Percentiles rank a stretch among this genome's conserved stretches.
phyloP scores from a whole-genome alignment of 352 stramenopile species.

The Globisporangium cystogenes region DNA sequence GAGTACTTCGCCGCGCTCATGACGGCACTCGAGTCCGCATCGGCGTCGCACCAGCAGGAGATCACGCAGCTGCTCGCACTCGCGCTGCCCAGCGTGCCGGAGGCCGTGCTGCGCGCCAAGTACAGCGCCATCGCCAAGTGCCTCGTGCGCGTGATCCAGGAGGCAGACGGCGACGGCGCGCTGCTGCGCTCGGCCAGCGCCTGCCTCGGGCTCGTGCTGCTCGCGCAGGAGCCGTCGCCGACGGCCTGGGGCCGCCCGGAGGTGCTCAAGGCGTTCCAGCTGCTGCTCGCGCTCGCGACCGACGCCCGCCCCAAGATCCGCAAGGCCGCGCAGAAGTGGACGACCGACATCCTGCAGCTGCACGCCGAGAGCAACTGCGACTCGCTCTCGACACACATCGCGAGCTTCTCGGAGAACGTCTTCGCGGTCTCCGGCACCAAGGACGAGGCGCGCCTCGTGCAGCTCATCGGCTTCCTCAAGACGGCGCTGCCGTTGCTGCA shows the following conservation, averaged over 20 bases:
- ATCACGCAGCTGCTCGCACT: slow-evolving; percentile 72
- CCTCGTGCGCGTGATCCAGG: slow-evolving; percentile 65
- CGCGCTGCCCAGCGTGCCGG: slow-evolving; percentile 62
- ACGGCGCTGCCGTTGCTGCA: slow-evolving; percentile 69
- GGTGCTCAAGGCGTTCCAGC: slow-evolving; percentile 68
- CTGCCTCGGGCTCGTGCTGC: slow-evolving; percentile 54
- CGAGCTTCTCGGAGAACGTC: slow-evolving; percentile 82
- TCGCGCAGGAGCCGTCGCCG: slow-evolving; percentile 66
- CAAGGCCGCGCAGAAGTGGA: slow-evolving; percentile 72
- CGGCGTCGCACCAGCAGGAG: slow-evolving; percentile 70
- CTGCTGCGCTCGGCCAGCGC: slow-evolving; percentile 59
- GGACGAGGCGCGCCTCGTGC: slow-evolving; percentile 66
- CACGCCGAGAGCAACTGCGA: slow-evolving; percentile 71
- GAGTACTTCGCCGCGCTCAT: slow-evolving; percentile 88
- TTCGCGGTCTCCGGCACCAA: slow-evolving; percentile 58
- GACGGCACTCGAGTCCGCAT: slow-evolving; percentile 75
- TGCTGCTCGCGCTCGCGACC: slow-evolving; percentile 71
- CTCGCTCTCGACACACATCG: slow-evolving; percentile 81
- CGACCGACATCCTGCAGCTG: slow-evolving; percentile 64
- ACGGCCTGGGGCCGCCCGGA: slow-evolving; percentile 62
- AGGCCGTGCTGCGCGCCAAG: slow-evolving; percentile 76
- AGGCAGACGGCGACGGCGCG: slow-evolving; percentile 51
- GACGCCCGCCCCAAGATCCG: slow-evolving; percentile 81
- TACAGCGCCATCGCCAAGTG: slow-evolving; percentile 66
- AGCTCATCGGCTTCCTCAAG: slow-evolving; percentile 81